These are phyloP conservation scores for Rhododendron vialii DNA, from an alignment of 148 eudicot species.

Conservation along the genomic window DNA sequence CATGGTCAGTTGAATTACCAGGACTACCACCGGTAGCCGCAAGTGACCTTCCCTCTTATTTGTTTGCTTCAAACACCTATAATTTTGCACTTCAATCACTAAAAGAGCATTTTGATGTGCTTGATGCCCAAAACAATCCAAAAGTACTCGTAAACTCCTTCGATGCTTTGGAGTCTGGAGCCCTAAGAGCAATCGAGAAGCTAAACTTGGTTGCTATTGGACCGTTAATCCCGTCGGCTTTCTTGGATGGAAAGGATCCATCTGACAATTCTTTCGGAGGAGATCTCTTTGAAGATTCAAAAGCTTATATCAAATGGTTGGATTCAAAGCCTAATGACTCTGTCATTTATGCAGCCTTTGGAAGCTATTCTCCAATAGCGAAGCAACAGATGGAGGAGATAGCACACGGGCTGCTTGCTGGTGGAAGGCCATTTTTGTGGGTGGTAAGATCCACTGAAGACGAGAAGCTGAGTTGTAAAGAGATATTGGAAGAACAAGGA, in stretches of 20 bases:
- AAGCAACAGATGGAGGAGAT: constrained; percentile 32
- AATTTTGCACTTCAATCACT: background rate
- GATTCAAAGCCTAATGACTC: constrained; percentile 22
- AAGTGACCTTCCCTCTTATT: constrained; percentile 18
- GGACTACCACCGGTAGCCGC: constrained; percentile 28
- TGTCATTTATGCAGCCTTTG: constrained; percentile 49
- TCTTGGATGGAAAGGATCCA: background rate
- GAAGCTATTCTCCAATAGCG: constrained; percentile 22
- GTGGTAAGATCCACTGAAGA: constrained; percentile 23
- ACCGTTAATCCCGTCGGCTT: background rate
- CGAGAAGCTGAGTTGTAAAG: constrained; percentile 3
- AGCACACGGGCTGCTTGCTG: constrained; percentile 19
- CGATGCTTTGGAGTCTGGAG: background rate
- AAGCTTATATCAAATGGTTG: constrained; percentile 38
- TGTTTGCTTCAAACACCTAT: background rate
- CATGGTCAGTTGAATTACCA: constrained; percentile 23
- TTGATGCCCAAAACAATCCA: background rate
- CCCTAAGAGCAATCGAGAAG: background rate
- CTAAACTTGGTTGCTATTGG: background rate
- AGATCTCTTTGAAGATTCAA: constrained; percentile 14
- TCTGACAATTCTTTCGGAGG: background rate
- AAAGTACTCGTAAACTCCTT: background rate
- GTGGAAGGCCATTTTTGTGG: constrained; percentile 34
- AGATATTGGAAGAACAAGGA: constrained; percentile 18
- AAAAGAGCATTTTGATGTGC: background rate